Conservation (phyloP, 2,329 filamentous ascomycete genomes). For the Drechslera avenae region DNA sequence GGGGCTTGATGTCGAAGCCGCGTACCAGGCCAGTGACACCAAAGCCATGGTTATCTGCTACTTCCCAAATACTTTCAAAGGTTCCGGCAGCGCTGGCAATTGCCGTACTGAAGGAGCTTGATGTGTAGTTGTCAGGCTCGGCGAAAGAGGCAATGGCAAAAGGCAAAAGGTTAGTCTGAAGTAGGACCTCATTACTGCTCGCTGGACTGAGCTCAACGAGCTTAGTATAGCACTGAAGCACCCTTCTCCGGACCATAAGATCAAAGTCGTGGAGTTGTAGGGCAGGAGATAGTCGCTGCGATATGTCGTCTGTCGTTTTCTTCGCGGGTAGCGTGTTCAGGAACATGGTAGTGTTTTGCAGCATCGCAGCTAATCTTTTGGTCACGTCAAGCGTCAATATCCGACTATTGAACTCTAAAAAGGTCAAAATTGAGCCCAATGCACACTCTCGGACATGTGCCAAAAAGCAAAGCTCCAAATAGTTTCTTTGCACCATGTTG, state of each 20-base stretch:
- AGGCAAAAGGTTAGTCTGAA: conserved; percentile 90
- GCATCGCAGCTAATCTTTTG: conserved; percentile 88
- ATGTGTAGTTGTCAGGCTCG: conserved; percentile 85
- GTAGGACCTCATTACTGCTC: conserved; percentile 80
- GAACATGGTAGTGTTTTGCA: conserved; percentile 92
- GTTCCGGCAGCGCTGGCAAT: conserved; percentile 88
- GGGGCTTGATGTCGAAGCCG: conserved; percentile 72
- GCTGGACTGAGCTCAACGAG: conserved; percentile 86
- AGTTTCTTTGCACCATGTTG: conserved; percentile 80
- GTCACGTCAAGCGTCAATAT: conserved; percentile 92
- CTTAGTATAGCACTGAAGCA: conserved; percentile 93
- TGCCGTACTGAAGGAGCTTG: conserved; percentile 83
- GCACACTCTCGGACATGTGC: conserved; percentile 95
- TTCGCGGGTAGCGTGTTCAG: conserved; percentile 81
- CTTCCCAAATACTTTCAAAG: conserved; percentile 94
- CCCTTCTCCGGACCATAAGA: conserved; percentile 88
- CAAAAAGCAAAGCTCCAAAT: conserved; percentile 88
- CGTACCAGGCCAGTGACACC: conserved; percentile 85
- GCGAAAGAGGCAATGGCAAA: conserved; percentile 90
- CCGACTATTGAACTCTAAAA: conserved; percentile 90
- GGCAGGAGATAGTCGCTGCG: conserved; percentile 80
- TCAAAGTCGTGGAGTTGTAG: conserved; percentile 89
- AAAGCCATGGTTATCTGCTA: conserved; percentile 92
- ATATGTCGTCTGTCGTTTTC: conserved; percentile 84
- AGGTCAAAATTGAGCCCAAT: conserved; percentile 86